These are phyloP conservation scores for Neckera pumila DNA, from an alignment of 225 moss, liverwort and hornwort genomes.

Conservation along the genomic window DNA sequence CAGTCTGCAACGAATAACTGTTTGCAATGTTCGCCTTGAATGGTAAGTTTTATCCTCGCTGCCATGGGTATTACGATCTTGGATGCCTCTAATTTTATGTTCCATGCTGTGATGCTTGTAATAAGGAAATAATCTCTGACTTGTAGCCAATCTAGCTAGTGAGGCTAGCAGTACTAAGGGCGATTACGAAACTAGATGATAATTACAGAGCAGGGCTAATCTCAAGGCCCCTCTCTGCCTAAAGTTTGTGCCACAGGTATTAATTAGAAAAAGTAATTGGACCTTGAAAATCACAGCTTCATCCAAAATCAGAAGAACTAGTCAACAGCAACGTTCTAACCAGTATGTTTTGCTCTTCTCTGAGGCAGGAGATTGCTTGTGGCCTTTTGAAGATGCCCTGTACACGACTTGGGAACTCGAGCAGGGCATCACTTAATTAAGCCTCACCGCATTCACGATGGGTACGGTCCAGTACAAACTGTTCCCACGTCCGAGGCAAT, in stretches of 20 bases:
- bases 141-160: too few relatives aligned
- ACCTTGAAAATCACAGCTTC: too few relatives aligned
- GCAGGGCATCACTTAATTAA: not conserved
- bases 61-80: not conserved
- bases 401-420: not conserved
- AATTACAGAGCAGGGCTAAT: not conserved
- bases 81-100: not conserved
- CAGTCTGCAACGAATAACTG: not conserved
- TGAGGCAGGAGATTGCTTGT: not conserved
- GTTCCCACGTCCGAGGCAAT: not conserved
- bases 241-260: not conserved
- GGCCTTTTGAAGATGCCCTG: not conserved
- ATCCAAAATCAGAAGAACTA: not conserved
- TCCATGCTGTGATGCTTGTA: not conserved
- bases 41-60: not conserved
- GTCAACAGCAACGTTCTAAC: not conserved
- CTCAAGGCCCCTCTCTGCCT: not conserved
- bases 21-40: too few relatives aligned
- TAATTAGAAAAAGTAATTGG: not conserved
- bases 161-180: not conserved
- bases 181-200: too few relatives aligned
- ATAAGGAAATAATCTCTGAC: not conserved
- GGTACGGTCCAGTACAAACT: not conserved
- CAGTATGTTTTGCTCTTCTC: not conserved
- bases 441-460: too few relatives aligned